A percentile compares a stretch with the other conserved stretches of the same genome.
phyloP scores from a whole-genome alignment of 78 protist genomes.

The Speleostelium caveatum region DNA sequence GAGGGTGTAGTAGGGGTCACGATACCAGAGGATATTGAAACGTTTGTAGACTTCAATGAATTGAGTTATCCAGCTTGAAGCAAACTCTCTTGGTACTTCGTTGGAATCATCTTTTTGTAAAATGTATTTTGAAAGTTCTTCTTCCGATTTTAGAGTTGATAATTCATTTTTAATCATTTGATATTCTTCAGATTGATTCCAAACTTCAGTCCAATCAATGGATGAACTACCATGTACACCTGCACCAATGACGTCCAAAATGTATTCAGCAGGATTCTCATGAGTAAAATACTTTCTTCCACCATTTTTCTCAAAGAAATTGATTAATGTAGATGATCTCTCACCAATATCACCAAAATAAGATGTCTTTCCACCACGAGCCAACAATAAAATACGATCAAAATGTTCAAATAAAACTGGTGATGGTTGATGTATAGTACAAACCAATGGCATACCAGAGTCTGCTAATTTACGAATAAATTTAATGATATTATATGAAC shows the following conservation, averaged over 20 bases:
- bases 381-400: constrained; percentile 16
- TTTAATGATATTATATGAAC: background rate
- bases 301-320: background rate
- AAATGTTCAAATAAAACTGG: constrained; percentile 34
- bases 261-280: background rate
- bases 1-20: constrained; percentile 41
- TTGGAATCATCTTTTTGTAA: background rate
- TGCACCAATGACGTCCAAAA: constrained; percentile 29
- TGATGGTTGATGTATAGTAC: constrained; percentile 41
- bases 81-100: constrained; percentile 57
- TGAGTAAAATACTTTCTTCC: background rate
- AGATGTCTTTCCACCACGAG: constrained; percentile 28
- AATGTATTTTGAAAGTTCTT: too few species aligned
- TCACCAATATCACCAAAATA: constrained; percentile 28
- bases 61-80: constrained; percentile 19
- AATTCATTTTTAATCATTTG: background rate
- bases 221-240: background rate
- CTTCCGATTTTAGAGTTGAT: background rate
- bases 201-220: constrained; percentile 3
- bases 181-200: background rate
- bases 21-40: constrained; percentile 61
- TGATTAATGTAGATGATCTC: constrained; percentile 2
- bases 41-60: constrained; percentile 60
- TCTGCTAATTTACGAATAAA: constrained; percentile 7
- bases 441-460: constrained; percentile 4